Evolutionary conservation across 176 grass and related monocot genomes (phyloP), one percentile per base, ranked within the genome.

Genomic region (Zoysia japonica): DNA sequence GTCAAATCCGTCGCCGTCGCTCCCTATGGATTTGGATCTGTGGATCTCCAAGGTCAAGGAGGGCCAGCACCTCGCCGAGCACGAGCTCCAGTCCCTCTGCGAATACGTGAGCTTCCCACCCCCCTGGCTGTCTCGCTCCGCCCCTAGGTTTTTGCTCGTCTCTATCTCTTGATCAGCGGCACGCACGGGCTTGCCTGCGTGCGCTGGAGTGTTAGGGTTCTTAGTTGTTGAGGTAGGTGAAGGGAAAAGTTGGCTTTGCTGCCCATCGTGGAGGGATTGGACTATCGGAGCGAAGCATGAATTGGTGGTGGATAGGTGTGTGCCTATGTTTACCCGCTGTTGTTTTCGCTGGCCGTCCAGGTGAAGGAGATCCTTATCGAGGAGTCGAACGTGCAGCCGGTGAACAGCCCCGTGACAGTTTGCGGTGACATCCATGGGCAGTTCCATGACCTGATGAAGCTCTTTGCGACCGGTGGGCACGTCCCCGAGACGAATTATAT

Each of bases 41-140:
- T 99, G 96, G 92, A 99, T 99, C 90, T 90, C 92, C 36, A 95
- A 93, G 84, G 96, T 99, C 81, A 99, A 99, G 96, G 96, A 95
- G 84, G 96, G 96, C 51, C 92, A 93, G 75, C 96, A 99, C 77
- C 88, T 99, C 62, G 85, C 90, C 47, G 96, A 99, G 83, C 84
- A 99, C 88, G 96, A 99, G 86, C 96, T 99, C 76, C 96, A 99
- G 79, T 86, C 91, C 50, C 96, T 99, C 67, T 99, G 96, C 84
- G 96, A 99, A 99, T 99, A 99, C 74, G 96, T 99, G 85, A 47
- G 90, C 40, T 47, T 64, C 53, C 60, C 37, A 6, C 3, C 78
- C 28, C 49, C 44, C 28, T 48, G 76, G 4, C 54, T 46, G 6
- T 36, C 68, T 65, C 64, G n/a, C 70, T 71, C 42, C n/a, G 47